Conservation (phyloP, 2,329 filamentous ascomycete species). For the Aspergillus niger region DNA sequence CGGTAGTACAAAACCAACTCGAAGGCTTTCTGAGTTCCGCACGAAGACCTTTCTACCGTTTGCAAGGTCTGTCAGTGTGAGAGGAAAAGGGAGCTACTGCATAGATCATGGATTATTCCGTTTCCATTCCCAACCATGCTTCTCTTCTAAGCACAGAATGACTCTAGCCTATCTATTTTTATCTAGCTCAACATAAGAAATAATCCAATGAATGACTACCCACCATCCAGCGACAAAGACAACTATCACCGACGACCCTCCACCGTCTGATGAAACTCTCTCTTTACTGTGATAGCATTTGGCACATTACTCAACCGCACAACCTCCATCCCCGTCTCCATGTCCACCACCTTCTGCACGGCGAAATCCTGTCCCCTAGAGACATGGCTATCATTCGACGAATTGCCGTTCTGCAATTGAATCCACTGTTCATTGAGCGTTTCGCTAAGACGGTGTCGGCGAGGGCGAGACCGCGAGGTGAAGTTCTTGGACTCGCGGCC, state of each 20-base stretch:
- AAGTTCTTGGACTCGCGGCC: conserved; percentile 4
- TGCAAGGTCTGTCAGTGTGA: no score
- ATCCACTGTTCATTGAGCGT: conserved; percentile 8
- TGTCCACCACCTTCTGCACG: neutral
- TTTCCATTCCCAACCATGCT: no score
- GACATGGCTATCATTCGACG: neutral
- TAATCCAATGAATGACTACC: neutral
- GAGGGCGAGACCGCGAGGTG: neutral
- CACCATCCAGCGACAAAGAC: neutral
- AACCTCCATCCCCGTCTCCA: neutral
- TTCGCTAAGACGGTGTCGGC: neutral
- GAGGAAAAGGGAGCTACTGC: no score
- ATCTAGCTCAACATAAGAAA: no score
- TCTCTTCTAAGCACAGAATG: no score
- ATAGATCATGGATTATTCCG: no score
- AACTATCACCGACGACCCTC: neutral
- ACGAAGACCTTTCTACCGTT: no score
- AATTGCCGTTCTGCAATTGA: conserved; percentile 1
- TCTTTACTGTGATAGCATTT: conserved; percentile 4
- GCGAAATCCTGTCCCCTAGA: neutral
- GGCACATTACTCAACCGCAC: neutral
- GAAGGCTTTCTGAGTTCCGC: no score
- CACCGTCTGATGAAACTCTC: conserved; percentile 3
- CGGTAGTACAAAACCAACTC: no score
- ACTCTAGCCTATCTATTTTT: no score